Percentiles rank a stretch among this genome's conserved stretches.
Conservation (phyloP, 805 yeast species). For the Ogataea nitratoaversa region DNA sequence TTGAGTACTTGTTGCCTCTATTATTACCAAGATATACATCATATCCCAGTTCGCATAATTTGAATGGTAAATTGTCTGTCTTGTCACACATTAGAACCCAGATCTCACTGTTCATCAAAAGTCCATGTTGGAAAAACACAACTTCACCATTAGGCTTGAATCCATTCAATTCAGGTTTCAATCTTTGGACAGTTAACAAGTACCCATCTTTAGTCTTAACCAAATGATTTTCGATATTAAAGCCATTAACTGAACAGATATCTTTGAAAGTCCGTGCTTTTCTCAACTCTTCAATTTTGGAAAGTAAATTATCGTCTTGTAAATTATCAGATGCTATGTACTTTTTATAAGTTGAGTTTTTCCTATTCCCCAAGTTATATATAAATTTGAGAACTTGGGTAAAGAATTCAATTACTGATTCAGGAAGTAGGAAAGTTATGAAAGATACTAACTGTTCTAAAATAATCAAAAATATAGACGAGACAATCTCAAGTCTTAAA, state of each 20-base stretch:
- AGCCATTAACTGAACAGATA: constrained; percentile 66
- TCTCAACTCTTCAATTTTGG: constrained; percentile 33
- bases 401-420: constrained; percentile 19
- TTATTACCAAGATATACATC: constrained; percentile 96
- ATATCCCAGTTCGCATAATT: constrained; percentile 73
- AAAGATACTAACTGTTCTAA: constrained; percentile 24
- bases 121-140: constrained; percentile 87
- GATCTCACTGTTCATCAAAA: constrained; percentile 83
- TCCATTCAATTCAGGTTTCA: constrained; percentile 37
- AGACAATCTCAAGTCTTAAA: constrained; percentile 13
- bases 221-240: constrained; percentile 68
- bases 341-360: constrained; percentile 21
- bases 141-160: constrained; percentile 39
- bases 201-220: constrained; percentile 77
- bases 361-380: constrained; percentile 17
- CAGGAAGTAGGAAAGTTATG: constrained; percentile 25
- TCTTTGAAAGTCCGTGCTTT: constrained; percentile 54
- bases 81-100: constrained; percentile 40
- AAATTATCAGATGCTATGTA: constrained; percentile 14
- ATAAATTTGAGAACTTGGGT: constrained; percentile 19
- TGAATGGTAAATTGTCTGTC: constrained; percentile 61
- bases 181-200: constrained; percentile 68
- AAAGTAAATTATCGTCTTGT: constrained; percentile 13
- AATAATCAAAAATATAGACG: constrained; percentile 24
- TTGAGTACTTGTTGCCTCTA: constrained; percentile 88